Evolutionary conservation across 2,329 filamentous ascomycete species (phyloP), one percentile per base, ranked within the genome.

Genomic region (Rutstroemia sp.): DNA sequence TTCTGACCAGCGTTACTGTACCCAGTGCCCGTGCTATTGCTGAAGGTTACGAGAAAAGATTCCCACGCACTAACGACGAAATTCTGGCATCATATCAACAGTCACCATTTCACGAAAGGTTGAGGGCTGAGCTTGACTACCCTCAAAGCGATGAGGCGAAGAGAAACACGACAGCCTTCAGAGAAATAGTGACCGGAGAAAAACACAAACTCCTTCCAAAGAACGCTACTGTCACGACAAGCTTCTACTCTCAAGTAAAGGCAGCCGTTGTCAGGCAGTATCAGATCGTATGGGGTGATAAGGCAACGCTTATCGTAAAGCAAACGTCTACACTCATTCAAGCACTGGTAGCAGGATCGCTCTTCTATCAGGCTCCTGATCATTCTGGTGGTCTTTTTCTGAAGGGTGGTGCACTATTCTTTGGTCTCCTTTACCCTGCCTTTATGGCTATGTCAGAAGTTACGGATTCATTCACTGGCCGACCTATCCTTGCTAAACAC

Each of bases 391-490:
- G 85, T 8, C 70, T 88, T 0, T 88, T 88, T 66, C 66, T 80
- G 62, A 86, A 86, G 63, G 76, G 77, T 0, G 86, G 85, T 52
- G 78, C 83, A 0, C 71, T 85, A 4, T 88, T 88, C 73, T 79
- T 87, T 50, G 73, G 83, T 1, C 72, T 87, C 0, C 72, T 88
- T 0, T 84, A 79, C 69, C 83, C 86, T 65, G 75, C 77, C 55
- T 70, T 88, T 7, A 66, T 87, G 1, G 77, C 82, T 21, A 81
- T 88, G 75, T 78, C 82, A 1, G 86, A 89, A 67, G 84, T 88
- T 1, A 84, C 78, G 0, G 77, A 81, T 27, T 82, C 81, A 0
- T 87, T 84, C 63, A 73, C 70, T 14, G 82, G 82, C n/a, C 77
- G 85, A 0, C 80, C 81, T 0, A 75, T 85, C 10, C 66, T 85